These are phyloP conservation scores for Ophiocordyceps sinensis DNA, from an alignment of 2,329 filamentous ascomycete genomes.

Conservation along the genomic window DNA sequence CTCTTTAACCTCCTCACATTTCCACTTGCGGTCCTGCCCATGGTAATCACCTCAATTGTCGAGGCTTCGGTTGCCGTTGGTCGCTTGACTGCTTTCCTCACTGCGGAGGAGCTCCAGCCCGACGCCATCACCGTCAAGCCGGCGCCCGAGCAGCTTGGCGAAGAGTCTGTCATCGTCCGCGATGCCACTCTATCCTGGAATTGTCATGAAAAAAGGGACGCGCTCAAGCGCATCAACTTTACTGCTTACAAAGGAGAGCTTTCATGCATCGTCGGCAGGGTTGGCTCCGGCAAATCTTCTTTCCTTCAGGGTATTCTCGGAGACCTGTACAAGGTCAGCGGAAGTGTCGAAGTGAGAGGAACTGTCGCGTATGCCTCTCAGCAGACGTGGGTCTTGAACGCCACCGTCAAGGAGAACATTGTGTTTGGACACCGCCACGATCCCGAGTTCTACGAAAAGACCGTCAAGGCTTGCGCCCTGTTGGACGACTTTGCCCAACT, in stretches of 20 bases:
- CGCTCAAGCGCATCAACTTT: constrained; percentile 74
- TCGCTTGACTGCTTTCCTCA: constrained; percentile 72
- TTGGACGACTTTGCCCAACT: constrained; percentile 81
- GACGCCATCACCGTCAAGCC: constrained; percentile 64
- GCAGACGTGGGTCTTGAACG: constrained; percentile 93
- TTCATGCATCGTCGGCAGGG: constrained; percentile 81
- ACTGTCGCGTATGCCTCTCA: constrained; percentile 85
- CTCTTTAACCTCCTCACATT: constrained; percentile 95
- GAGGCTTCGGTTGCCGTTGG: constrained; percentile 88
- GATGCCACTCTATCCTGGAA: constrained; percentile 94
- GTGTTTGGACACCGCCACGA: constrained; percentile 93
- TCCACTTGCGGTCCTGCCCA: constrained; percentile 82
- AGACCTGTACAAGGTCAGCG: constrained; percentile 80
- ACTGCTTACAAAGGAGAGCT: constrained; percentile 85
- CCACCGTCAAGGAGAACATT: constrained; percentile 93
- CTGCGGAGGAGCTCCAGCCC: constrained; percentile 75
- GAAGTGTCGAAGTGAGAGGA: constrained; percentile 70
- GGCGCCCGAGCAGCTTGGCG: constrained; percentile 59
- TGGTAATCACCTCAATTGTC: constrained; percentile 95
- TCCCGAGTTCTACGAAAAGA: constrained; percentile 84
- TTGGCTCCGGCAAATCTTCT: constrained; percentile 92
- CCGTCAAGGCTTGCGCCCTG: constrained; percentile 80
- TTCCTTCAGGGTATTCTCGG: constrained; percentile 79
- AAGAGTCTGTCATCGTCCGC: constrained; percentile 71
- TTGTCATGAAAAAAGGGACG: constrained; percentile 56